phyloP scores from a whole-genome alignment of 2,329 filamentous ascomycete genomes.

The Amesomyces nigricolor region DNA sequence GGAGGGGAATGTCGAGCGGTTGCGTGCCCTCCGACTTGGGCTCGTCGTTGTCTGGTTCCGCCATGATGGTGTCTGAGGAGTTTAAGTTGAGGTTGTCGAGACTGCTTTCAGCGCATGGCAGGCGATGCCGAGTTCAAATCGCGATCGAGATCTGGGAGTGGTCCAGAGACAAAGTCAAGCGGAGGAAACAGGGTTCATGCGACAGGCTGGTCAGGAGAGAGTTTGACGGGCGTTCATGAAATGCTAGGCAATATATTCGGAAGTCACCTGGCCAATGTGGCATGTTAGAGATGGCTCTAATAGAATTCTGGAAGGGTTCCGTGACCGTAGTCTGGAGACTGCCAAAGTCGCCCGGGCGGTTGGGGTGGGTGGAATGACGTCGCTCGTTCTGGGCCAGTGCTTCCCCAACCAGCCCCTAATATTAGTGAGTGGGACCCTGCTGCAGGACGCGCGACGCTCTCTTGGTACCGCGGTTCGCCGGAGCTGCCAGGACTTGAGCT shows the following conservation, averaged over 20 bases:
- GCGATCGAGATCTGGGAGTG: no score
- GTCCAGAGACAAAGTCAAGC: no score
- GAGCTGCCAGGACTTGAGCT: neutral
- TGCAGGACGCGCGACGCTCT: no score
- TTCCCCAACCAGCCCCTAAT: no score
- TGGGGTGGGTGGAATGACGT: conserved; percentile 16
- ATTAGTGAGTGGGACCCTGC: no score
- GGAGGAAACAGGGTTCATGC: no score
- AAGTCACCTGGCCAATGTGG: neutral
- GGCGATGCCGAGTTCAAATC: no score
- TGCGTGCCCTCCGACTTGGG: neutral
- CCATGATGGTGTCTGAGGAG: conserved; percentile 7
- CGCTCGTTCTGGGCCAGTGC: conserved; percentile 1
- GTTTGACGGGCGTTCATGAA: neutral
- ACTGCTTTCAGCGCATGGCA: neutral
- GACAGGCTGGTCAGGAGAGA: no score
- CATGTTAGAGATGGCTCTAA: neutral
- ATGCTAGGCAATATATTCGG: neutral
- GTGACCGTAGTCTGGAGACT: neutral
- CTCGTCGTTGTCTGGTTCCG: conserved; percentile 9
- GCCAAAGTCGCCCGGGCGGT: neutral
- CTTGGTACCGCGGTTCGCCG: neutral
- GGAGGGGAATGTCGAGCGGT: conserved; percentile 22
- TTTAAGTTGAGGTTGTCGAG: neutral
- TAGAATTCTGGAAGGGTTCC: neutral